These are phyloP conservation scores for Cyclostephanos invisitatus DNA, from an alignment of 108 stramenopile genomes.

Conservation along the genomic window DNA sequence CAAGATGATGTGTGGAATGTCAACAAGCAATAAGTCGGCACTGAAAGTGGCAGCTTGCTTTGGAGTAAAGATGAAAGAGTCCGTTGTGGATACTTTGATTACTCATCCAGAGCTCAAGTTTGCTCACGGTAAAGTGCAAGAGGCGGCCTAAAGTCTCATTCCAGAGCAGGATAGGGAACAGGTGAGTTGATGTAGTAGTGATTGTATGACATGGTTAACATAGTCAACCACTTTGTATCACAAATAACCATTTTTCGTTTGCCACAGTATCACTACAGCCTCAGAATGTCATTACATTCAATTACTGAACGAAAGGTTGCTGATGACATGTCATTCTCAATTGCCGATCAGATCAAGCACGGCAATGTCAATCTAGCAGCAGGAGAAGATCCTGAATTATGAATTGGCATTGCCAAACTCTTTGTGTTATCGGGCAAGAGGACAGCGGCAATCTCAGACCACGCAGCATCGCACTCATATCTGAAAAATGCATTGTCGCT, in stretches of 20 bases:
- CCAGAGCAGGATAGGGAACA: background rate
- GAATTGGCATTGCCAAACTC: no score
- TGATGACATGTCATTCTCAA: slow-evolving; percentile 1
- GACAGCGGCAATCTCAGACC: slow-evolving; percentile 29
- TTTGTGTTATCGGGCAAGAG: slow-evolving; percentile 23
- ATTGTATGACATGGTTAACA: slow-evolving; percentile 6
- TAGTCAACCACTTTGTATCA: background rate
- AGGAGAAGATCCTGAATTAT: slow-evolving; percentile 14
- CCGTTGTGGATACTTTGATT: background rate
- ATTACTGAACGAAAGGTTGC: no score
- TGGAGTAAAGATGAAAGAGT: slow-evolving; percentile 9
- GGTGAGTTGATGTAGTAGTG: slow-evolving; percentile 11
- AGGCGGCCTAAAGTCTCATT: background rate
- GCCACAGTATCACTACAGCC: no score
- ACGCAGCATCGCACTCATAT: slow-evolving; percentile 28
- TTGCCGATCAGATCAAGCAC: slow-evolving; percentile 9
- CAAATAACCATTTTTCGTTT: no score
- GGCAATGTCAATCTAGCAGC: slow-evolving; percentile 5
- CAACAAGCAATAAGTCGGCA: background rate
- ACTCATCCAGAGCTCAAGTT: background rate
- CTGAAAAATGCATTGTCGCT: slow-evolving; percentile 1
- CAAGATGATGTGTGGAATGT: slow-evolving; percentile 28
- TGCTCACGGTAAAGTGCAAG: no score
- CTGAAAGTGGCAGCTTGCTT: slow-evolving; percentile 4
- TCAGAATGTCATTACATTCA: no score